Evolutionary conservation across 106 monocot species (phyloP).

Genomic region (Dendrobium catenatum): DNA sequence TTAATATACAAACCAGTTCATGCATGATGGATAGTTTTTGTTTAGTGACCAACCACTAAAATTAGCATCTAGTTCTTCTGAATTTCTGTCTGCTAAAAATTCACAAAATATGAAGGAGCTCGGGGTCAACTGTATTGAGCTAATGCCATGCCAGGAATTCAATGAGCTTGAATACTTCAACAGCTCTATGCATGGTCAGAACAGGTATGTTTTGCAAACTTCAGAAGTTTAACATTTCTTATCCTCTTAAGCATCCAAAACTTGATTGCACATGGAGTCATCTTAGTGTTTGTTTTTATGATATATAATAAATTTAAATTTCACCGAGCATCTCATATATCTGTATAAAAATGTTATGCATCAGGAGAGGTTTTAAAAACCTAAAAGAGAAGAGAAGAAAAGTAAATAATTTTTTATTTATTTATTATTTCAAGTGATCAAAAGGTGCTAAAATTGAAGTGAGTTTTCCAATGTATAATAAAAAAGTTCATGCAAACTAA

Average conservation of each 20-base stretch:
- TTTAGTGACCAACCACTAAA: neutral
- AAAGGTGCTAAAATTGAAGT: too few species aligned
- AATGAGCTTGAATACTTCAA: slow-evolving; percentile 81
- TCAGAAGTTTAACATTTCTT: neutral
- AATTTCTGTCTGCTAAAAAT: neutral
- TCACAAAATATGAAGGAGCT: slow-evolving; percentile 45
- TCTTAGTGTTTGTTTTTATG: neutral
- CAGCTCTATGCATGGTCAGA: slow-evolving; percentile 27
- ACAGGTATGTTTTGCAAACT: slow-evolving; percentile 35
- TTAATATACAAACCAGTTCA: neutral
- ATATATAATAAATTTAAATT: neutral
- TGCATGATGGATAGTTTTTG: neutral
- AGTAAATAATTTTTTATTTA: too few species aligned
- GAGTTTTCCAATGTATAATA: too few species aligned
- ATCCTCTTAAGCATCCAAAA: neutral
- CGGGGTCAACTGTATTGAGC: slow-evolving; percentile 85
- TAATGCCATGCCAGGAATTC: slow-evolving; percentile 95
- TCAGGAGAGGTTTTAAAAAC: too few species aligned
- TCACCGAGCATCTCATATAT: neutral
- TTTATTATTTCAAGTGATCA: too few species aligned
- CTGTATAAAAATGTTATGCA: neutral
- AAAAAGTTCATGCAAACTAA: too few species aligned
- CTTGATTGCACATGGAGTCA: neutral
- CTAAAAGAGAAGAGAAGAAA: too few species aligned
- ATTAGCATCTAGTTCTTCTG: neutral